phyloP scores from a whole-genome alignment of 176 grass and related monocot genomes.

The Aegilops sharonensis region DNA sequence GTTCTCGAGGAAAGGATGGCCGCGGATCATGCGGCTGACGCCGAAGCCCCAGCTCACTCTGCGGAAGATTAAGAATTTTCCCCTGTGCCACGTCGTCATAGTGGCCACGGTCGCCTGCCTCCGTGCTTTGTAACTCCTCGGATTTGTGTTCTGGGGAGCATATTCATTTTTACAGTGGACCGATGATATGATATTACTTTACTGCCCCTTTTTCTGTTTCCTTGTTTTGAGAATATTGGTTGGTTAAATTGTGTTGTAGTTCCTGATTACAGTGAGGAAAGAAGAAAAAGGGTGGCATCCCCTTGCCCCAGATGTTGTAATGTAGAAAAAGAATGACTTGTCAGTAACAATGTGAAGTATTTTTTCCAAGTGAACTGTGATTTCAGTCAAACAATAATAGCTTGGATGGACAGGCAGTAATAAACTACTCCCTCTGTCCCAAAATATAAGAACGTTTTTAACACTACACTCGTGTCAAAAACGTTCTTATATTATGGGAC shows the following conservation, averaged over 20 bases:
- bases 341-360: constrained; percentile 17
- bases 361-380: constrained; percentile 16
- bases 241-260: constrained; percentile 48
- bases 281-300: constrained; percentile 13
- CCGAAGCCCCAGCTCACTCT: constrained; percentile 36
- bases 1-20: constrained; percentile 86
- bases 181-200: constrained; percentile 40
- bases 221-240: constrained; percentile 20
- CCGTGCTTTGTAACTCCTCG: background rate
- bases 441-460: too few species aligned
- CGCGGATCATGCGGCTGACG: constrained; percentile 36
- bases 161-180: constrained; percentile 46
- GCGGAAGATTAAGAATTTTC: constrained; percentile 43
- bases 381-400: constrained; percentile 9
- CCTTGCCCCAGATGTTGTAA: constrained; percentile 40
- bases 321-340: constrained; percentile 45
- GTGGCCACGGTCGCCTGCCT: constrained; percentile 6
- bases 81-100: background rate
- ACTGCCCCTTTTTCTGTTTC: constrained; percentile 27
- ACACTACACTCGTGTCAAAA: too few species aligned
- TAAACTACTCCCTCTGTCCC: too few species aligned
- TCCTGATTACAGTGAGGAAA: constrained; percentile 32
- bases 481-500: too few species aligned
- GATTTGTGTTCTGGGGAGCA: constrained; percentile 21
- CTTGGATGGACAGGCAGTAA: background rate